Base-by-base conservation (phyloP, 306 rosid species). In the Amphicarpaea edgeworthii region DNA sequence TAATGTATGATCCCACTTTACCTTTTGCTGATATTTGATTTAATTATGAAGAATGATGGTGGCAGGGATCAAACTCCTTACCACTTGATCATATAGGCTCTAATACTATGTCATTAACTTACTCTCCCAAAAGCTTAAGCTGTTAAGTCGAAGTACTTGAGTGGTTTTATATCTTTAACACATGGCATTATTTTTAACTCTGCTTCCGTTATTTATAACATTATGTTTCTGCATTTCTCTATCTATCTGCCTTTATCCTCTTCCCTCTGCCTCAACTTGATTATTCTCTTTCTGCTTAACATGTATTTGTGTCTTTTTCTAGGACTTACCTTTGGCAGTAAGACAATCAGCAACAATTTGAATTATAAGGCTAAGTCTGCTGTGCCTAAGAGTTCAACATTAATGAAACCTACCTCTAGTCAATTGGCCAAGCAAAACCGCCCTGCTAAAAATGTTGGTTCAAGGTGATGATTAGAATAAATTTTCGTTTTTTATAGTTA, bases 361-460 rank as follows among this genome's bases (percentile, higher is more conserved):
- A 88, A 72, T 61, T 84, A 73, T 61, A 86, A 82, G 72, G 79
- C 63, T 67, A 83, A 75, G 59, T 68, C 85, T 64, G 76, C 71
- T 73, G 80, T 76, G 70, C 83, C 84, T 30, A 85, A 87, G 87
- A 82, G 78, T 81, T 92, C 96, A 60, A 90, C 98, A 46, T 79
- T 90, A 87, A 85, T 92, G 96, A 92, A 90, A 82, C 93, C 96
- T 73, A 92, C 97, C 19, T 90, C 92, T 34, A 83, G 96, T 84
- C 98, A 86, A 73, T 84, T 92, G 66, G 96, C 98, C n/a, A 92
- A 91, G 86, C 88, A 90, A 83, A 87, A 81, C 68, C 65, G 70
- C 1, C 54, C 67, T n/a, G 68, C 77, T 41, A 86, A 79, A 78
- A 67, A 17, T 77, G 61, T 81, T 75, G 88, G 84, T 77, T 87